Evolutionary conservation across 2,329 filamentous ascomycete genomes (phyloP).

Genomic region (Aspergillus sp.): DNA sequence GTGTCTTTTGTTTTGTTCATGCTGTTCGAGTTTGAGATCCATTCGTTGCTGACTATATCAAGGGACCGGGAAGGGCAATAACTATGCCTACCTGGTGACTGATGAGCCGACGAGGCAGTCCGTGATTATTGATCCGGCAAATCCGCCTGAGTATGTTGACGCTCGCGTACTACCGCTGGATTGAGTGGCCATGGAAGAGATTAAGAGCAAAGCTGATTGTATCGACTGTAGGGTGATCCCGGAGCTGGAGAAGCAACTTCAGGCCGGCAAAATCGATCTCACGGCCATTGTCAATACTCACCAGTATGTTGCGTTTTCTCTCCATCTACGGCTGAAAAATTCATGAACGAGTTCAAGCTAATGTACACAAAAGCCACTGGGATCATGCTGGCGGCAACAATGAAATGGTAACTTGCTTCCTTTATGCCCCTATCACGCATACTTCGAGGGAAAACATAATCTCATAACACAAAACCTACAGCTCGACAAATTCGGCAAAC

Average conservation of each 20-base stretch:
- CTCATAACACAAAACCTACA: constrained; percentile 24
- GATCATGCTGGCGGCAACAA: constrained; percentile 93
- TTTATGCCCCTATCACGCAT: neutral
- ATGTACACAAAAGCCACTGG: constrained; percentile 64
- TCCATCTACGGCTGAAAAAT: neutral
- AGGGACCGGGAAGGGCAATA: constrained; percentile 46
- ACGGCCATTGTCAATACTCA: constrained; percentile 94
- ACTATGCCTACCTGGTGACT: constrained; percentile 54
- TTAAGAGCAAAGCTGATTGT: neutral
- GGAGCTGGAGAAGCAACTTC: constrained; percentile 70
- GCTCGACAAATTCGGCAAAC: constrained; percentile 59
- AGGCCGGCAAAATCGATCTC: constrained; percentile 72
- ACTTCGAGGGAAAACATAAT: no score
- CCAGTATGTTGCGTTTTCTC: constrained; percentile 66
- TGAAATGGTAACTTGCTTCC: constrained; percentile 60
- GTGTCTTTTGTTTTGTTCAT: neutral
- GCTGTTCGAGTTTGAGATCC: no score
- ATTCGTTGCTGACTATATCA: neutral
- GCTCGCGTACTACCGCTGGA: neutral
- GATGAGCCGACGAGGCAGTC: constrained; percentile 51
- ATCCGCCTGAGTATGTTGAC: constrained; percentile 48
- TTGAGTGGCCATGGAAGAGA: neutral
- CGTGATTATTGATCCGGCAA: constrained; percentile 52
- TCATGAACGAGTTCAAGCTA: constrained; percentile 1
- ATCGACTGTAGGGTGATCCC: constrained; percentile 54